Conservation (phyloP, 257 asterid genomes). For the Solanum medicagineum region DNA sequence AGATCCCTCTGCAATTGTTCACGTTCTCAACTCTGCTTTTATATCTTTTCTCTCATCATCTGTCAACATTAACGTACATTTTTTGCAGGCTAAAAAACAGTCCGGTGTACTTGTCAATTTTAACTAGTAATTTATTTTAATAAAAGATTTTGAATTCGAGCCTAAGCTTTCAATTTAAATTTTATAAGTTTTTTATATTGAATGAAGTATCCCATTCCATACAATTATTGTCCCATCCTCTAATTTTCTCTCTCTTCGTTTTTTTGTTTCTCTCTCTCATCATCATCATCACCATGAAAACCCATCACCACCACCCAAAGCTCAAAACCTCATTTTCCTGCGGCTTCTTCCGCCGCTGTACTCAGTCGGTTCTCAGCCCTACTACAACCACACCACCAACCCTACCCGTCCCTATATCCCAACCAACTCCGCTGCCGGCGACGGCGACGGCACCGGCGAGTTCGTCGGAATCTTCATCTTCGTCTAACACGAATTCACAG, state of each 20-base stretch:
- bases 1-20: neutral
- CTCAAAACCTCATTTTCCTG: conserved; percentile 61
- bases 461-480: conserved; percentile 49
- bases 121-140: no score
- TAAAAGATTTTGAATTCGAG: no score
- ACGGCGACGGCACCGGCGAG: conserved; percentile 4
- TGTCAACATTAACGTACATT: neutral
- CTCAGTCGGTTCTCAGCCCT: conserved; percentile 64
- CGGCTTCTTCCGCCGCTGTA: conserved; percentile 69
- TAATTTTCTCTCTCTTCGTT: neutral
- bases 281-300: conserved; percentile 30
- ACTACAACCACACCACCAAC: conserved; percentile 72
- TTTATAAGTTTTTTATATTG: neutral
- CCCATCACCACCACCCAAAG: conserved; percentile 42
- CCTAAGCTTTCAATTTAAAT: no score
- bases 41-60: neutral
- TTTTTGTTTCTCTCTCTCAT: neutral
- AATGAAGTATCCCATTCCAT: neutral
- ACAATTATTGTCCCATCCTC: neutral
- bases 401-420: conserved; percentile 15
- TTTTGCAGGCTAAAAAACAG: neutral
- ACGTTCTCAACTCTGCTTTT: neutral
- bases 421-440: neutral
- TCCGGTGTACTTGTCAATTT: neutral
- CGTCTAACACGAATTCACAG: conserved; percentile 69